Evolutionary conservation across 1,284 basidiomycete genomes (phyloP).

Genomic region (Papiliotrema flavescens): DNA sequence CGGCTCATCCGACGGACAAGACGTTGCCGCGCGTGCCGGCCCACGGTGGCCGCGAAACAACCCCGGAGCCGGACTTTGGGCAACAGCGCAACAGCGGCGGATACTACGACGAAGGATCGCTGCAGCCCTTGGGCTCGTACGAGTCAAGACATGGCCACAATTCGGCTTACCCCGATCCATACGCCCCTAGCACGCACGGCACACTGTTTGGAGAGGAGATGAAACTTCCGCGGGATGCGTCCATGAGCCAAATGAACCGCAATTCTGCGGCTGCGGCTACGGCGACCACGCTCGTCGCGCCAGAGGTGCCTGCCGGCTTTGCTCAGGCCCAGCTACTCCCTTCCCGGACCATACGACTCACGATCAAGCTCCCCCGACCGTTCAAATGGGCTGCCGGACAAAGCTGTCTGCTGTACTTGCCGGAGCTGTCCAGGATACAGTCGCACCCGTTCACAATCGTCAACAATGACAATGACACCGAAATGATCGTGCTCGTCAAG

Average conservation of each 20-base stretch:
- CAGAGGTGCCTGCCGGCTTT: constrained; percentile 51
- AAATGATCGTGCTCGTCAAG: constrained; percentile 70
- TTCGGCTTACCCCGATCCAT: constrained; percentile 4
- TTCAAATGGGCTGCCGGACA: constrained; percentile 69
- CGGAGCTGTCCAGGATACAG: constrained; percentile 63
- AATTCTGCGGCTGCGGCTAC: no score
- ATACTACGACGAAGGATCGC: constrained; percentile 33
- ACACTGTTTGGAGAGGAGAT: no score
- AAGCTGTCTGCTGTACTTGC: constrained; percentile 63
- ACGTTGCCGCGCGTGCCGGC: constrained; percentile 20
- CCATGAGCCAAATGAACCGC: no score
- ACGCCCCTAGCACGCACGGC: background rate
- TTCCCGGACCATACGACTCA: constrained; percentile 70
- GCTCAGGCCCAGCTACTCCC: constrained; percentile 74
- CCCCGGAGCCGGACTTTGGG: constrained; percentile 4
- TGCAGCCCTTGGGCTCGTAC: constrained; percentile 29
- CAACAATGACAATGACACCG: constrained; percentile 61
- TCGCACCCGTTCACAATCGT: constrained; percentile 80
- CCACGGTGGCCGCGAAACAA: background rate
- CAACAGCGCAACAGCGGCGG: background rate
- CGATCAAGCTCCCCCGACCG: constrained; percentile 61
- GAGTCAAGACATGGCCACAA: constrained; percentile 12
- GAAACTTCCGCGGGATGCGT: no score
- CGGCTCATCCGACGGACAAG: constrained; percentile 16
- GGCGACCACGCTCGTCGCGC: constrained; percentile 8